Conservation (phyloP, 2,329 filamentous ascomycete species). For the Mycogone perniciosa region DNA sequence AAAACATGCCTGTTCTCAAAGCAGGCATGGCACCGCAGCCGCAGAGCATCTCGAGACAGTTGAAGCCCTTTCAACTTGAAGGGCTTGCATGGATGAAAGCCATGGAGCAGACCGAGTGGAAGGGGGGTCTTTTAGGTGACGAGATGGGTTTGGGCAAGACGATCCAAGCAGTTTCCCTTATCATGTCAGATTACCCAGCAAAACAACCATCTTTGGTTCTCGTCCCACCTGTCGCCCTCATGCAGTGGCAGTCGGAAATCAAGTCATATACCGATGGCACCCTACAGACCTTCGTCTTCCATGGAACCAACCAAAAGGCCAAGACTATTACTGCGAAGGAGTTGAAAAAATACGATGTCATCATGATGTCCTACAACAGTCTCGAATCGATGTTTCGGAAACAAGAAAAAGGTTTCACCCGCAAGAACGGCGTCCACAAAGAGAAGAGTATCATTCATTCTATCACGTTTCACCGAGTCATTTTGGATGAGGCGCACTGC, state of each 20-base stretch:
- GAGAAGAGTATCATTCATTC: conserved; percentile 75
- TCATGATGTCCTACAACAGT: conserved; percentile 94
- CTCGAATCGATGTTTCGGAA: conserved; percentile 89
- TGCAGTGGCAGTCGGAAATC: conserved; percentile 90
- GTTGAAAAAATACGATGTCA: conserved; percentile 78
- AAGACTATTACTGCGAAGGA: conserved; percentile 71
- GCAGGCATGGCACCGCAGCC: conserved; percentile 47
- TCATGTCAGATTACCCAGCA: conserved; percentile 94
- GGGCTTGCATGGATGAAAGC: conserved; percentile 90
- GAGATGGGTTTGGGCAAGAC: conserved; percentile 99
- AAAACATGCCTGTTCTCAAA: conserved; percentile 60
- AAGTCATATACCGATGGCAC: conserved; percentile 77
- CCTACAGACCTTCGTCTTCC: conserved; percentile 84
- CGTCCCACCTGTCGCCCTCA: conserved; percentile 85
- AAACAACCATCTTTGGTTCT: conserved; percentile 78
- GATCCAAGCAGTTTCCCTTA: conserved; percentile 92
- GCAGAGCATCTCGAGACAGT: conserved; percentile 65
- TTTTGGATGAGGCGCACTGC: conserved; percentile 91
- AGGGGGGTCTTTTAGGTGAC: conserved; percentile 85
- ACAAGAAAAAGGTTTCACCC: conserved; percentile 82
- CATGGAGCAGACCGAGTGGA: conserved; percentile 81
- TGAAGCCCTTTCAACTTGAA: conserved; percentile 92
- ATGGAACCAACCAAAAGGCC: conserved; percentile 76
- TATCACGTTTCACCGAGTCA: conserved; percentile 81
- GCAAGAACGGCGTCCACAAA: conserved; percentile 73